Evolutionary conservation across 2,329 filamentous ascomycete species (phyloP).

Genomic region (Lasiodiplodia citricola): DNA sequence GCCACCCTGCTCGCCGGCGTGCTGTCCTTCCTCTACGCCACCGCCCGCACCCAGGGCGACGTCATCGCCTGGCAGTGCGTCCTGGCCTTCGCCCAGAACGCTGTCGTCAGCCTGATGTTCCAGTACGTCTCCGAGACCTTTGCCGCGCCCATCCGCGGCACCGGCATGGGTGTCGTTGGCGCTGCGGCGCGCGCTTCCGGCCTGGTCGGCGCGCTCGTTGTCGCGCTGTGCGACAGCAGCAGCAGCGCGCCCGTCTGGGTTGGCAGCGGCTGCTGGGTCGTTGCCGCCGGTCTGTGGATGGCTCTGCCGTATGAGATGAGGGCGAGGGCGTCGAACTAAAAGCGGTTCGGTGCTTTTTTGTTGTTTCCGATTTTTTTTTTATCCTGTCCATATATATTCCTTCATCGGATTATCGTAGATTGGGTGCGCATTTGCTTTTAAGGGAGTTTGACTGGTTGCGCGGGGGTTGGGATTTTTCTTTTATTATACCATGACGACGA

Average conservation of each 20-base stretch:
- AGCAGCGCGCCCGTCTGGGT: slow-evolving; percentile 51
- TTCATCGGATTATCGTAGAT: not conserved
- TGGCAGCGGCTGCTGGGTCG: slow-evolving; percentile 49
- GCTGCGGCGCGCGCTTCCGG: slow-evolving; percentile 72
- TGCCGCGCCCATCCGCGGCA: slow-evolving; percentile 72
- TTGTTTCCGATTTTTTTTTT: not conserved
- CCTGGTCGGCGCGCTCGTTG: slow-evolving; percentile 69
- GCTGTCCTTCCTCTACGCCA: slow-evolving; percentile 52
- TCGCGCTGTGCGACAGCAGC: slow-evolving; percentile 52
- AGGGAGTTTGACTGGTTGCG: not conserved
- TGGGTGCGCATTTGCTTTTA: not conserved
- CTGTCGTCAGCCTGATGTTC: slow-evolving; percentile 71
- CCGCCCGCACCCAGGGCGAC: slow-evolving; percentile 57
- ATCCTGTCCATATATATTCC: not conserved
- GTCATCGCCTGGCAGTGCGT: slow-evolving; percentile 71
- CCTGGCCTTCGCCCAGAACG: slow-evolving; percentile 68
- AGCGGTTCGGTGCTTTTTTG: not conserved
- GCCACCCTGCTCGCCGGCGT: slow-evolving; percentile 49
- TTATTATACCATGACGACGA: not conserved
- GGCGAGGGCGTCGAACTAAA: slow-evolving; percentile 28
- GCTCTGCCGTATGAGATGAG: slow-evolving; percentile 50
- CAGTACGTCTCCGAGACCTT: slow-evolving; percentile 80
- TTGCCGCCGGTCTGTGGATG: slow-evolving; percentile 50
- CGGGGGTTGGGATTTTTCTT: not conserved
- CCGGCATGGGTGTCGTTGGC: slow-evolving; percentile 73